phyloP scores from a whole-genome alignment of 2,329 filamentous ascomycete species.

The Penicillium sp. region DNA sequence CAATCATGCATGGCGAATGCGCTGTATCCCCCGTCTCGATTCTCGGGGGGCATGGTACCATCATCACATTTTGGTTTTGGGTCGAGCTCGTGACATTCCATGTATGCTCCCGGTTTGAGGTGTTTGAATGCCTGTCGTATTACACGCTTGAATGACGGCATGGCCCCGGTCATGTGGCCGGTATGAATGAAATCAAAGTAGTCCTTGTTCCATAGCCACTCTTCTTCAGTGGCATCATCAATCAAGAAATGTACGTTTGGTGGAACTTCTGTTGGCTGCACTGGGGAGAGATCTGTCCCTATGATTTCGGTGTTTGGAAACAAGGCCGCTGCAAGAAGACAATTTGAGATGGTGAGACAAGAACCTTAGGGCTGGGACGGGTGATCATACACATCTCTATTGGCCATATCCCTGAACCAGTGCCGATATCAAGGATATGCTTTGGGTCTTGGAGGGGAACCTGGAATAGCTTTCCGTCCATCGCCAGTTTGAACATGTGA shows the following conservation, averaged over 20 bases:
- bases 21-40: conserved; percentile 34
- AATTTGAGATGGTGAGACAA: conserved; percentile 14
- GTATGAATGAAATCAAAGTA: conserved; percentile 61
- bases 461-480: conserved; percentile 47
- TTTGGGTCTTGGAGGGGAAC: conserved; percentile 47
- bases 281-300: conserved; percentile 66
- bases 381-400: conserved; percentile 58
- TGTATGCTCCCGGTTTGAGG: conserved; percentile 56
- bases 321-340: conserved; percentile 28
- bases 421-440: conserved; percentile 57
- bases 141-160: conserved; percentile 56
- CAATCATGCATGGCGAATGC: conserved; percentile 48
- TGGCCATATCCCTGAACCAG: conserved; percentile 65
- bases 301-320: conserved; percentile 60
- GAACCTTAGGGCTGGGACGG: not conserved
- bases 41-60: conserved; percentile 50
- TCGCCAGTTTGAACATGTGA: conserved; percentile 51
- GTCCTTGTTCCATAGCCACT: conserved; percentile 55
- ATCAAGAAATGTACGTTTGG: conserved; percentile 72
- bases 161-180: conserved; percentile 57
- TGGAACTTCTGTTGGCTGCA: conserved; percentile 65
- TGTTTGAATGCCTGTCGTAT: conserved; percentile 53
- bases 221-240: conserved; percentile 62
- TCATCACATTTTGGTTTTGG: conserved; percentile 53
- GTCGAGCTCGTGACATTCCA: conserved; percentile 47